Conservation (phyloP, 305 asterid species). For the Solanum hybrid region DNA sequence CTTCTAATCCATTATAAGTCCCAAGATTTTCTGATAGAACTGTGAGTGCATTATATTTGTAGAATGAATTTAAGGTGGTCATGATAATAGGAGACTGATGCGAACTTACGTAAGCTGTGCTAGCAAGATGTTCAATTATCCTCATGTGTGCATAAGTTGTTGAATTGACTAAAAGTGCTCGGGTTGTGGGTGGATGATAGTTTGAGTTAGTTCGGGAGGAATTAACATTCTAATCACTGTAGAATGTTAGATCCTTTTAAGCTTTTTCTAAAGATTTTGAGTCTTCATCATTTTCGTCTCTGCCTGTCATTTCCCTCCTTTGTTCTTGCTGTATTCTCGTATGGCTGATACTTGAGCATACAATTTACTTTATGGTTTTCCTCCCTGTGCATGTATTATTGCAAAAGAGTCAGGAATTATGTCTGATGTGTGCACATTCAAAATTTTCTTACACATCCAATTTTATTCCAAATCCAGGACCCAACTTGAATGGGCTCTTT, state of each 20-base stretch:
- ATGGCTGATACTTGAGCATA: neutral
- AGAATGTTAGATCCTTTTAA: neutral
- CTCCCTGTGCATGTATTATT: neutral
- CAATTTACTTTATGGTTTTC: neutral
- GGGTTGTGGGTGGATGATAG: neutral
- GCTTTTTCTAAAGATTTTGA: neutral
- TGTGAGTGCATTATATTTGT: neutral
- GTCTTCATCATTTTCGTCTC: neutral
- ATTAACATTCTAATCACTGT: neutral
- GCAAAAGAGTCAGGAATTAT: neutral
- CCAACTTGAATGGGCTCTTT: slow-evolving; percentile 85
- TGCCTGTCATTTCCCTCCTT: neutral
- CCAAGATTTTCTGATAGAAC: neutral
- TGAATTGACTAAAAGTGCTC: neutral
- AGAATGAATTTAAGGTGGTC: neutral
- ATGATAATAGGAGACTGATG: neutral
- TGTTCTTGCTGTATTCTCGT: neutral
- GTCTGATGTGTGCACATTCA: neutral
- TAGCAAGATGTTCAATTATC: neutral
- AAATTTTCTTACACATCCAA: neutral
- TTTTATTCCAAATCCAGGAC: slow-evolving; percentile 36
- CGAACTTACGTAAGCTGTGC: neutral
- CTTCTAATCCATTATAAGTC: neutral
- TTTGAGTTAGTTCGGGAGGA: neutral
- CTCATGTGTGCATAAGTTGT: neutral